Conservation (phyloP, 208 protist genomes). For the Acanthamoeba royreba region DNA sequence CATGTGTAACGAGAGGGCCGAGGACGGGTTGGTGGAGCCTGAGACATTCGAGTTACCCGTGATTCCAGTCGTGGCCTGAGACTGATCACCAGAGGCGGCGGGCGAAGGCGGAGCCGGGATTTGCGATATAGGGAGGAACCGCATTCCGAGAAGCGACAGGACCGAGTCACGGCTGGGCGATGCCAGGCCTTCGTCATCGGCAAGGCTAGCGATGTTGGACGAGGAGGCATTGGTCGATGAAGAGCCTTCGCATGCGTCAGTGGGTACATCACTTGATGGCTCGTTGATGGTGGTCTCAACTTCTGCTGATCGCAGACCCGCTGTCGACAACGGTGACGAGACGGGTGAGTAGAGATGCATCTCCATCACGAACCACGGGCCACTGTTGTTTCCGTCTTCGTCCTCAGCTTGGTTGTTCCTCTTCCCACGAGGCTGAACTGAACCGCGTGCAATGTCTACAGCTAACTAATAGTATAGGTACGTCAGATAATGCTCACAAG, state of each 20-base stretch:
- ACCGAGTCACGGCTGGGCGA: background rate
- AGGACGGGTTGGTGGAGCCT: too few species aligned
- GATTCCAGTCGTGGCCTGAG: background rate
- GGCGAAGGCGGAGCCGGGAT: background rate
- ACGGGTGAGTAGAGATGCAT: slow-evolving; percentile 1
- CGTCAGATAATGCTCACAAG: too few species aligned
- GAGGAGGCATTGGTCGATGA: background rate
- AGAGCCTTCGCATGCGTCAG: background rate
- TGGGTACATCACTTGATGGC: too few species aligned
- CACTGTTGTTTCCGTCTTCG: background rate
- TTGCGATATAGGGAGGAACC: background rate
- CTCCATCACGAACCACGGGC: background rate
- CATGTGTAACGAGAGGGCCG: too few species aligned
- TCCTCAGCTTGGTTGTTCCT: background rate
- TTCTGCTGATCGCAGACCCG: too few species aligned
- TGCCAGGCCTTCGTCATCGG: background rate
- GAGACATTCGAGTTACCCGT: too few species aligned
- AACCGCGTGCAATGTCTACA: too few species aligned
- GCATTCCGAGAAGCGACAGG: background rate
- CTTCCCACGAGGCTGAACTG: background rate
- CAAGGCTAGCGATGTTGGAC: background rate
- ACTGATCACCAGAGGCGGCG: too few species aligned
- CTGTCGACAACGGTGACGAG: background rate
- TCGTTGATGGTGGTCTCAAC: too few species aligned
- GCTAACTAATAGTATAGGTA: too few species aligned